Percentiles rank a stretch among this genome's conserved stretches.
These are phyloP conservation scores for Pseudogymnoascus sp. DNA, from an alignment of 2,329 filamentous ascomycete genomes.

Conservation along the genomic window DNA sequence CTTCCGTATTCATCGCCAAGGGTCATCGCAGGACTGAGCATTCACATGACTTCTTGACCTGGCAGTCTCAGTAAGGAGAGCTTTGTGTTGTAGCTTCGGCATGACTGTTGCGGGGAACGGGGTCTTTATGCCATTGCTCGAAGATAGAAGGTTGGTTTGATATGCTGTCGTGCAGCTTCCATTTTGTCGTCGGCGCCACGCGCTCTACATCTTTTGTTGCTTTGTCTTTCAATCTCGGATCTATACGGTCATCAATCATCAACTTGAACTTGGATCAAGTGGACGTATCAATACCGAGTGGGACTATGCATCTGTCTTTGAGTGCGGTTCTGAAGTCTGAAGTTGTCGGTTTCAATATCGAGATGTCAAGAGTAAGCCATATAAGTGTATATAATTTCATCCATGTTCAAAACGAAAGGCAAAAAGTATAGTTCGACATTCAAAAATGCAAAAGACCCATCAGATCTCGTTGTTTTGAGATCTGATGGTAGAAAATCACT, in stretches of 20 bases:
- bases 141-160: neutral
- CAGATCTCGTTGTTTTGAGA: neutral
- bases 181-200: neutral
- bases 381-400: neutral
- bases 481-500: slow-evolving; percentile 6
- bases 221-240: neutral
- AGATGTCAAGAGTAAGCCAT: neutral
- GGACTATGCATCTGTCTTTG: neutral
- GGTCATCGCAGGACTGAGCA: neutral
- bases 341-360: neutral
- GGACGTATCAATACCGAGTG: neutral
- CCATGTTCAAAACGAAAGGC: neutral
- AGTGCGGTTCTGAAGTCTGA: neutral
- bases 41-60: neutral
- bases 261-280: neutral
- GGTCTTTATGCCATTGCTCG: neutral
- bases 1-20: neutral
- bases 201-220: neutral
- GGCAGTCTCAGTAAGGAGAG: neutral
- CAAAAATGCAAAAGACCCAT: slow-evolving; percentile 4
- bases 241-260: neutral
- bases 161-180: neutral
- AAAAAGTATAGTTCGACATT: neutral
- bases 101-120: neutral
- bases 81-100: neutral